Conservation (phyloP, 306 rosid species). For the Hippophae gyantsensis region DNA sequence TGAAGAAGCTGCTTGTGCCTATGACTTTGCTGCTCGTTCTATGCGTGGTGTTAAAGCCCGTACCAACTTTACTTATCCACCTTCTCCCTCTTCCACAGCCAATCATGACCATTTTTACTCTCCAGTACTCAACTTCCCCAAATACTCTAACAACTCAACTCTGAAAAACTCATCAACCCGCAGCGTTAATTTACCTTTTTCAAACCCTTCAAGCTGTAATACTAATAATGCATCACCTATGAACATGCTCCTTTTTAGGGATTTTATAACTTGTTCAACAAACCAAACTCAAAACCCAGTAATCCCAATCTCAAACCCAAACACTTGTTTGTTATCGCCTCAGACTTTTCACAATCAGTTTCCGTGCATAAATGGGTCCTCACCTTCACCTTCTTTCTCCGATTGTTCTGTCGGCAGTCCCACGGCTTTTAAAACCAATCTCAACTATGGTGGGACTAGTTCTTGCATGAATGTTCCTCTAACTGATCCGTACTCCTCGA, state of each 20-base stretch:
- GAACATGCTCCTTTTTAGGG: conserved; percentile 48
- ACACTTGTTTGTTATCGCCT: conserved; percentile 16
- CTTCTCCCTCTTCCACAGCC: conserved; percentile 24
- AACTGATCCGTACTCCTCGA: background rate
- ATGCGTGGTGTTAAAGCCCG: conserved; percentile 89
- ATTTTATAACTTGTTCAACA: conserved; percentile 26
- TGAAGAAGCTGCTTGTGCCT: conserved; percentile 94
- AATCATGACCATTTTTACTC: conserved; percentile 5
- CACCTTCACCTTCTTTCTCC: conserved; percentile 2
- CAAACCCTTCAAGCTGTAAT: conserved; percentile 6
- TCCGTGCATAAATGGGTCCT: conserved; percentile 3
- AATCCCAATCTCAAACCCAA: background rate
- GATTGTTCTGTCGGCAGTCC: background rate
- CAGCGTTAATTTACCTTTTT: conserved; percentile 13
- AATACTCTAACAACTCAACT: conserved; percentile 16
- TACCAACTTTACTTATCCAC: conserved; percentile 66
- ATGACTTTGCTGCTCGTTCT: conserved; percentile 90
- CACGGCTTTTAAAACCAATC: background rate
- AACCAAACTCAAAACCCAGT: background rate
- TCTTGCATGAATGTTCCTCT: background rate
- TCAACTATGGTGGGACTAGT: background rate
- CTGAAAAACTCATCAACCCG: background rate
- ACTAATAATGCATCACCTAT: conserved; percentile 9
- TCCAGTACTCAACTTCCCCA: conserved; percentile 28
- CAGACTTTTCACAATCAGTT: conserved; percentile 18